phyloP scores from a whole-genome alignment of 306 rosid species.

The Erythrophleum fordii region DNA sequence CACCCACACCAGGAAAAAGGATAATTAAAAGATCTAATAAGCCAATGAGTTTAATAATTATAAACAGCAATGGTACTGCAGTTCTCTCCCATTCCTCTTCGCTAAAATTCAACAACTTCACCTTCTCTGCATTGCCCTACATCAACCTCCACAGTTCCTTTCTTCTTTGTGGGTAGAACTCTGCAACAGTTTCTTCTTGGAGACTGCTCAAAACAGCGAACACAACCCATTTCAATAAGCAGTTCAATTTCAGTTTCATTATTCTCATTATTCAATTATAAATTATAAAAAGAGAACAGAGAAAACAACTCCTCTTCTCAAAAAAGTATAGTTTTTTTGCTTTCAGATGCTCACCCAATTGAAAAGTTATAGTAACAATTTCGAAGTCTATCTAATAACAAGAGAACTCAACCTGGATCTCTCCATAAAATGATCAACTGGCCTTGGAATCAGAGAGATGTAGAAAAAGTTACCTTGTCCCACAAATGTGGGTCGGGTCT shows the following conservation, averaged over 20 bases:
- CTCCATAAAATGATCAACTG: neutral
- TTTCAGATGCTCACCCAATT: too few relatives aligned
- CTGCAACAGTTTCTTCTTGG: conserved; percentile 79
- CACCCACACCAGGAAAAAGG: neutral
- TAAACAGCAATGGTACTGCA: neutral
- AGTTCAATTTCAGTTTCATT: neutral
- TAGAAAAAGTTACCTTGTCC: conserved; percentile 56
- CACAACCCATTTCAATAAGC: conserved; percentile 14
- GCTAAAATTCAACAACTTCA: conserved; percentile 50
- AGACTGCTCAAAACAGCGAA: conserved; percentile 49
- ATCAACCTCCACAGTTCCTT: conserved; percentile 48
- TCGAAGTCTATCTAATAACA: too few relatives aligned
- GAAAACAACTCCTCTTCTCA: too few relatives aligned
- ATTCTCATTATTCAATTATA: neutral
- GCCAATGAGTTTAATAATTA: too few relatives aligned
- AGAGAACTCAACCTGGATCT: neutral
- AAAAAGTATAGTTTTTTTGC: too few relatives aligned
- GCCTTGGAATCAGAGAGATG: neutral
- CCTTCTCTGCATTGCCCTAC: conserved; percentile 63
- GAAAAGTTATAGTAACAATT: too few relatives aligned
- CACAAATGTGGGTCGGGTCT: conserved; percentile 56
- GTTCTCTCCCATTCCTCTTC: neutral
- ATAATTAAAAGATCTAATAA: too few relatives aligned
- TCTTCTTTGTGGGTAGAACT: conserved; percentile 43
- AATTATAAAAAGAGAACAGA: too few relatives aligned